Base-by-base conservation (phyloP, 257 asterid genomes). In the Jaltomata sinuosa region DNA sequence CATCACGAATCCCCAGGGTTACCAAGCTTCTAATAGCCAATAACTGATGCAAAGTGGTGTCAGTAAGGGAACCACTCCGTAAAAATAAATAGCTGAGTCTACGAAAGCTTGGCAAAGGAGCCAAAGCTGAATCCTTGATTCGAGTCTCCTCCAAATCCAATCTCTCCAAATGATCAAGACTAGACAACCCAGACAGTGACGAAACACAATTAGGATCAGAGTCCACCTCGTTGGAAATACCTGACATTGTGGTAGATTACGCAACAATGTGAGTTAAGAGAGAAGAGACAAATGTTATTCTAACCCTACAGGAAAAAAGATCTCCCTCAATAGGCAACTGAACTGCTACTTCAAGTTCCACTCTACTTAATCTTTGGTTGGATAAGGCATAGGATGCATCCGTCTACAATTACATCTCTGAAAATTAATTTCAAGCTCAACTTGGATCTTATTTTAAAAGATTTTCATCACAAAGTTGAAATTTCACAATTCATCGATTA, bases 111-210 rank as follows among this genome's bases (percentile, higher is more conserved):
- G 91, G 79, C 82, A 95, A 88, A 78, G 96, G 93, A 84, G 38
- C 36, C 47, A 95, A 87, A 81, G 98, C 92, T 27, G 87, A 83
- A 64, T 94, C 97, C 38, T 45, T 87, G 40, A 93, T 86, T 67
- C 85, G 89, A 78, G 90, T 67, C 54, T 87, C 91, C 86, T 92
- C 97, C 94, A 95, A 91, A 65, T 92, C 87, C 87, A 97, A 85
- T 62, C 90, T 93, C 84, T 97, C 98, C 81, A 97, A 84, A 84
- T 87, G 88, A 32, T 80, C 38, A 45, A 97, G 95, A 82, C 69
- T 87, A 86, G 86, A 83, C 54, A 97, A 91, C 8, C 87, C 89
- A 15, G 92, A 84, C 82, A 97, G 87, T 36, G 97, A 89, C 52
- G 87, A 88, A 86, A 91, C 83, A 82, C 81, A 88, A 71, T 88